Percentiles rank a stretch among this genome's conserved stretches.
phyloP scores from a whole-genome alignment of 2,329 filamentous ascomycete species.

The Cladophialophora yegresii region DNA sequence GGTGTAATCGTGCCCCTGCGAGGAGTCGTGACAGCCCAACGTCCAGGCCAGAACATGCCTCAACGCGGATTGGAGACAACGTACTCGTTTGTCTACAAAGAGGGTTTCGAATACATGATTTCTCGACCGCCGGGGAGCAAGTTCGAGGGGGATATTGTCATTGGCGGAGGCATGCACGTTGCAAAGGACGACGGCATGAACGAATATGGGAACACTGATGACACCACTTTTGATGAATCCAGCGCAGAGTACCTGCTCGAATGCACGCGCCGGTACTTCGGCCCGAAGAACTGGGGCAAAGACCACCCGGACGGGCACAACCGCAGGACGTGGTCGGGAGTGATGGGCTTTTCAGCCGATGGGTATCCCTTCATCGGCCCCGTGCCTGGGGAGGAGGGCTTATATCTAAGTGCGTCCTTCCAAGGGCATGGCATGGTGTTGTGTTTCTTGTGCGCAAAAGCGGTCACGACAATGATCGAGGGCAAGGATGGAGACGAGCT shows the following conservation, averaged over 20 bases:
- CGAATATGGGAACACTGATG: conserved; percentile 38
- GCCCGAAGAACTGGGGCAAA: conserved; percentile 49
- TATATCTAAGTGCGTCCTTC: conserved; percentile 32
- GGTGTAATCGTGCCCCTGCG: conserved; percentile 54
- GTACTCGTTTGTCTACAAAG: conserved; percentile 37
- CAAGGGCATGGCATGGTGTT: conserved; percentile 36
- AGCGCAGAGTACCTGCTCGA: conserved; percentile 38
- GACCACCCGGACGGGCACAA: conserved; percentile 47
- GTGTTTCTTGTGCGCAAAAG: conserved; percentile 32
- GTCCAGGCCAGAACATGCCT: conserved; percentile 39
- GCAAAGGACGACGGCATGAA: conserved; percentile 20
- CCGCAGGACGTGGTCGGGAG: conserved; percentile 56
- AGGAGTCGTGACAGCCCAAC: conserved; percentile 54
- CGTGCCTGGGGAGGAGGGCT: conserved; percentile 43
- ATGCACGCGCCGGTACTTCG: conserved; percentile 40
- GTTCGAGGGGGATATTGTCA: conserved; percentile 41
- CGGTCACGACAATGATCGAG: conserved; percentile 28
- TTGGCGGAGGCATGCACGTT: conserved; percentile 34
- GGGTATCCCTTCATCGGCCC: conserved; percentile 57
- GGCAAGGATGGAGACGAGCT: conserved; percentile 18
- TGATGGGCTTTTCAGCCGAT: conserved; percentile 60
- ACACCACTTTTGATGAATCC: conserved; percentile 35
- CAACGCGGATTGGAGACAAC: conserved; percentile 32
- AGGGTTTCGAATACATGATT: conserved; percentile 46
- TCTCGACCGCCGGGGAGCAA: conserved; percentile 35